Base-by-base conservation (phyloP, 345 rosid species). In the Anastatica hierochuntica region DNA sequence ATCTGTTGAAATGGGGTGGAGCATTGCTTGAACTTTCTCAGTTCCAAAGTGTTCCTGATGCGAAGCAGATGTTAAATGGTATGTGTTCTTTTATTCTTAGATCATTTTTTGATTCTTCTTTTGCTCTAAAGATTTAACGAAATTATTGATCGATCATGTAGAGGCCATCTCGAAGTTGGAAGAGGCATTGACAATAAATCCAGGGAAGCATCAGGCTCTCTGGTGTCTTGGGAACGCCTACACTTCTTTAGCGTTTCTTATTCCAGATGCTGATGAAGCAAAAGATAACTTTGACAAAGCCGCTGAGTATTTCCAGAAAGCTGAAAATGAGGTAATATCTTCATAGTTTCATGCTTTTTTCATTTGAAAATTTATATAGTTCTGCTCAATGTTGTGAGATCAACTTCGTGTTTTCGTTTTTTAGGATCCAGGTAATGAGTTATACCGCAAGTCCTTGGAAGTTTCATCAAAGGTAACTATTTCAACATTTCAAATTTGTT, bases 141-240 rank as follows among this genome's bases (percentile, higher is more conserved):
- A 0, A 11, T 34, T 24, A 24, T 24, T 24, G 27, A 19, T 19
- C 5, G 14, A 7, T 51, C 11, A 24, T 58, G 57, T 72, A 88
- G 98, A 92, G 53, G 84, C 95, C 9, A 74, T 81, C 56, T 63
- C 90, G 5, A 88, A 85, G 80, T 71, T 92, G 62, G 94, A 92
- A 70, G 97, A 85, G 74, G 90, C 86, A 17, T 71, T 92, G 78
- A 20, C 53, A 50, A 10, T 83, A 60, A 63, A 64, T 49, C 88
- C 97, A 13, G 74, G 63, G 47, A 81, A 63, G 59, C 95, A 78
- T 54, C 88, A 92, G 39, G 69, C 97, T 29, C 55, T 83, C 10
- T 92, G 98, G 98, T 88, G 81, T 70, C 21, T 85, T 46, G 98
- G 97, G 30, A 92, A 88, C 68, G 98, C 96, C 17, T 73, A 77